Percentiles rank a stretch among this genome's conserved stretches.
phyloP scores from a whole-genome alignment of 2,329 filamentous ascomycete species.

The Ophiocordyceps camponoti-rufipedis region DNA sequence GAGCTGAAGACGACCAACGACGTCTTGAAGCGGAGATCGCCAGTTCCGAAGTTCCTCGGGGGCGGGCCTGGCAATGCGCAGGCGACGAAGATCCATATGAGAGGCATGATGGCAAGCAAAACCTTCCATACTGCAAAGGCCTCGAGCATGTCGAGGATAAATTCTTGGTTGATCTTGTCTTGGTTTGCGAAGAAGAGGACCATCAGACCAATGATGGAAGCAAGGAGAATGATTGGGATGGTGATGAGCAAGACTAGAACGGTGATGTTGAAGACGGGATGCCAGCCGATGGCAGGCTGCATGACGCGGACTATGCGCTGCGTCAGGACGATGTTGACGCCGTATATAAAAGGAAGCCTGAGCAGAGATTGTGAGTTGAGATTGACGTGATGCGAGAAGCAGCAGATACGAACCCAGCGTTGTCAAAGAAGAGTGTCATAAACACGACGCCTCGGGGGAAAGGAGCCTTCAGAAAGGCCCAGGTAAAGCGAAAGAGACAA shows the following conservation, averaged over 20 bases:
- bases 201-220: conserved; percentile 12
- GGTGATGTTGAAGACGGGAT: conserved; percentile 8
- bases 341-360: conserved; percentile 15
- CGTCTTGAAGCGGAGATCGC: conserved; percentile 11
- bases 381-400: neutral
- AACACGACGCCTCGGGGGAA: conserved; percentile 11
- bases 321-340: conserved; percentile 19
- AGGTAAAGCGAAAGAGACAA: conserved; percentile 17
- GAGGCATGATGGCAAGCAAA: conserved; percentile 7
- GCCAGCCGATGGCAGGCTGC: conserved; percentile 18
- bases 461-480: conserved; percentile 9
- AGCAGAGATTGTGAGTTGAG: neutral
- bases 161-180: neutral
- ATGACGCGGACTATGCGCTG: conserved; percentile 19
- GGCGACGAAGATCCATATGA: conserved; percentile 7
- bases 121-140: conserved; percentile 7
- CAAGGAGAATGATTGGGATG: conserved; percentile 10
- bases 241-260: conserved; percentile 10
- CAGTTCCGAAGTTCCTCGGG: conserved; percentile 14
- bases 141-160: conserved; percentile 5
- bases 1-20: conserved; percentile 9
- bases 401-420: conserved; percentile 11
- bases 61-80: conserved; percentile 10
- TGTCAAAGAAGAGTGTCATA: conserved; percentile 16
- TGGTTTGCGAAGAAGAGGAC: conserved; percentile 7